Percentiles rank a stretch among this genome's conserved stretches.
These are phyloP conservation scores for Durotheca rogersii DNA, from an alignment of 495 filamentous ascomycete species.

Conservation along the genomic window DNA sequence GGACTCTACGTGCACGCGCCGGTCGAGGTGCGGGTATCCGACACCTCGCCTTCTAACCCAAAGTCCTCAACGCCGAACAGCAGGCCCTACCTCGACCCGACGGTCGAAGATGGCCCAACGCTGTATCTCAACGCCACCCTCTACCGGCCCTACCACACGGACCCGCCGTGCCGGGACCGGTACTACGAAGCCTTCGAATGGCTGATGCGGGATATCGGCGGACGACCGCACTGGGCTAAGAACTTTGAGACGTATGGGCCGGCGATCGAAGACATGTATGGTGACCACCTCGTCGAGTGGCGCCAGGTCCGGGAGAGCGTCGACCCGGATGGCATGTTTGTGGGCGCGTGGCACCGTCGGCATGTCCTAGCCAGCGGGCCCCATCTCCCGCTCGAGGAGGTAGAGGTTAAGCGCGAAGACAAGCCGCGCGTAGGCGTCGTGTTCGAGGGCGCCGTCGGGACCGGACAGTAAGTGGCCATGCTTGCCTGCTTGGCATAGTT, in stretches of 20 bases:
- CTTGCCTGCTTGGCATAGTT: background rate
- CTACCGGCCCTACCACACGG: conserved; percentile 80
- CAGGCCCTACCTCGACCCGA: conserved; percentile 78
- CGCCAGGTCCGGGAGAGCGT: conserved; percentile 64
- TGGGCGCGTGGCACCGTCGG: conserved; percentile 83
- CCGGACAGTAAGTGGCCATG: conserved; percentile 11
- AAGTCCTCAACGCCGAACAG: conserved; percentile 38
- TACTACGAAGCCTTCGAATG: conserved; percentile 96
- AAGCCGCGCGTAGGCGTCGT: conserved; percentile 32
- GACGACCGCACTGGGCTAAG: conserved; percentile 96
- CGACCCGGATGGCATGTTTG: conserved; percentile 91
- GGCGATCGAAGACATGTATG: conserved; percentile 59
- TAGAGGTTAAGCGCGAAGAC: conserved; percentile 31
- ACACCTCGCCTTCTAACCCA: conserved; percentile 57
- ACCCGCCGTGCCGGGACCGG: conserved; percentile 71
- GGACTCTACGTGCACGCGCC: conserved; percentile 89
- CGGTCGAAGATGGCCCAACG: conserved; percentile 64
- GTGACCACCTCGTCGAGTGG: conserved; percentile 60
- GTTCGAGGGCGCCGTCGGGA: conserved; percentile 33
- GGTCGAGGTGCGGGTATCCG: conserved; percentile 84
- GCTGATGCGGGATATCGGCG: conserved; percentile 89
- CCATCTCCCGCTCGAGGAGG: conserved; percentile 43
- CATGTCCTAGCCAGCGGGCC: conserved; percentile 56
- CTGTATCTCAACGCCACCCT: conserved; percentile 95
- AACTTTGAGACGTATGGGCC: conserved; percentile 69